These are phyloP conservation scores for Chamaenerion angustifolium DNA, from an alignment of 345 rosid genomes.

Conservation along the genomic window DNA sequence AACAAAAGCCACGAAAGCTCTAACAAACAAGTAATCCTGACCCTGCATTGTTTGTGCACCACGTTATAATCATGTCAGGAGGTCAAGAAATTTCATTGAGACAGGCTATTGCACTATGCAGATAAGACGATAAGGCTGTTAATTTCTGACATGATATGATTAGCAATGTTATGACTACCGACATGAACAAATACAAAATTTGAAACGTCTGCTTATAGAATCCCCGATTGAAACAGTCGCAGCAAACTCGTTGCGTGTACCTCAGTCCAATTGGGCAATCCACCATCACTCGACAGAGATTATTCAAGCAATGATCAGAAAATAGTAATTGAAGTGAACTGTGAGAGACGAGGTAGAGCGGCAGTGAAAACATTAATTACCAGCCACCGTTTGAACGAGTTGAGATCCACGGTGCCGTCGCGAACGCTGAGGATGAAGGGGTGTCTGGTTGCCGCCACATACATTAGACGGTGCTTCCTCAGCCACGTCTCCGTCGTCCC, in stretches of 20 bases:
- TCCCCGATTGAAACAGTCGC: too few species aligned
- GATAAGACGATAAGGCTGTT: too few species aligned
- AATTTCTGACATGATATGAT: too few species aligned
- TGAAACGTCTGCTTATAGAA: too few species aligned
- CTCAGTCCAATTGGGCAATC: too few species aligned
- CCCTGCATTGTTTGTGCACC: slow-evolving; percentile 27
- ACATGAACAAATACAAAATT: too few species aligned
- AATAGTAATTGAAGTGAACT: too few species aligned
- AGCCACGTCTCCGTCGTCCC: slow-evolving; percentile 49
- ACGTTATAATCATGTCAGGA: not conserved
- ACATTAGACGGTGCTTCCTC: slow-evolving; percentile 41
- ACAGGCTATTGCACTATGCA: too few species aligned
- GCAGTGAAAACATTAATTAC: slow-evolving; percentile 11
- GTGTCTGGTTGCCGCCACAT: slow-evolving; percentile 57
- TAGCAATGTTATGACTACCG: too few species aligned
- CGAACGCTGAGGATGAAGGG: slow-evolving; percentile 51
- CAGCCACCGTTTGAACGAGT: slow-evolving; percentile 75
- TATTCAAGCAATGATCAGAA: too few species aligned
- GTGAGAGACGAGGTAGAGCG: not conserved
- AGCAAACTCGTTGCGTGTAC: too few species aligned
- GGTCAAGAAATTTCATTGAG: not conserved
- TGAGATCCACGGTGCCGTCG: slow-evolving; percentile 54
- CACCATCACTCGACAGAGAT: too few species aligned
- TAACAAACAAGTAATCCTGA: slow-evolving; percentile 76
- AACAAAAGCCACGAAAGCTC: slow-evolving; percentile 49